Conservation (phyloP, 352 stramenopile species). For the Pythium apleroticum region DNA sequence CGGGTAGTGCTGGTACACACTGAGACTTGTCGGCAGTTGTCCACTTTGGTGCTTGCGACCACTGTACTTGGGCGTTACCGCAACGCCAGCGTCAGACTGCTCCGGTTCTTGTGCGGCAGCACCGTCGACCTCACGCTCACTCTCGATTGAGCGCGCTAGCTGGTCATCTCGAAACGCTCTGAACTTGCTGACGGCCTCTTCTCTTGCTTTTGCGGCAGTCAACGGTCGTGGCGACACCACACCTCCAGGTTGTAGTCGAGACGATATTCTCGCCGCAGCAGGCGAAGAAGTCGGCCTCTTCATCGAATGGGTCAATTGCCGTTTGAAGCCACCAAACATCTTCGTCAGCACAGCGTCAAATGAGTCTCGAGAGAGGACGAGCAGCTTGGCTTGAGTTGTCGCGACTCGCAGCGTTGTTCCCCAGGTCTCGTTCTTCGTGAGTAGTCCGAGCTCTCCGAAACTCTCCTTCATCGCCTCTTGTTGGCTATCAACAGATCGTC, state of each 20-base stretch:
- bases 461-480: conserved; percentile 3
- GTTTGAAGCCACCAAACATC: conserved; percentile 43
- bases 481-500: conserved; percentile 5
- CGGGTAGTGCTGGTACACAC: conserved; percentile 39
- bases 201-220: background rate
- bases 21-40: background rate
- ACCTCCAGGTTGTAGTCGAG: background rate
- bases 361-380: conserved; percentile 31
- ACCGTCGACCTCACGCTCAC: background rate
- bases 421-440: conserved; percentile 45
- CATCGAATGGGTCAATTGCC: conserved; percentile 11
- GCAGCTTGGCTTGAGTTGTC: conserved; percentile 24
- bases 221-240: background rate
- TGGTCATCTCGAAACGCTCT: conserved; percentile 8
- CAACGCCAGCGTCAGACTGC: background rate
- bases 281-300: conserved; percentile 43
- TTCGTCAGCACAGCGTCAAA: conserved; percentile 45
- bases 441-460: conserved; percentile 52
- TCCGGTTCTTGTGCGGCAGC: background rate
- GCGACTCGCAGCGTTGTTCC: conserved; percentile 30
- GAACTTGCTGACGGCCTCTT: conserved; percentile 14
- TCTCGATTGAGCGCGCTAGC: background rate
- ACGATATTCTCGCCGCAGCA: conserved; percentile 3
- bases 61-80: background rate
- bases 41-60: background rate